Base-by-base conservation (phyloP, 805 yeast species). In the Ogataea angusta region DNA sequence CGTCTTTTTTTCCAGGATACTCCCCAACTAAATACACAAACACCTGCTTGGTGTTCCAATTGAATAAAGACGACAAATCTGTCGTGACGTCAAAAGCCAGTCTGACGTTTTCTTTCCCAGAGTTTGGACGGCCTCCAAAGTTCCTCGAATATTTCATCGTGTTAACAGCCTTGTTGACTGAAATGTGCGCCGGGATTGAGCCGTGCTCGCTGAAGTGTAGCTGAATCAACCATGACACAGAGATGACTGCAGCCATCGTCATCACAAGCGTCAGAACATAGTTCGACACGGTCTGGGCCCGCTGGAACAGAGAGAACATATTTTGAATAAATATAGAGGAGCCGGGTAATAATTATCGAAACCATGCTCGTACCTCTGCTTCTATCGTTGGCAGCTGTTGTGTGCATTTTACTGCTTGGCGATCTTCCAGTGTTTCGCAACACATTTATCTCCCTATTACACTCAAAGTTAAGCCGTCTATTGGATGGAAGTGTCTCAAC, bases 41-140 rank as follows among this genome's bases (percentile, higher is more conserved):
- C n/a, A 91, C 80, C 63, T 91, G 98, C 59, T 91, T 91, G 10
- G 99, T 93, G 65, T 91, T 93, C 96, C 97, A 91, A 63, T 85
- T 89, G 74, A 90, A 90, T 38, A 93, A 70, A 2, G 87, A 81
- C 2, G 85, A 59, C 46, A 91, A 69, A 62, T 91, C 96, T 1
- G 76, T 69, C 5, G 77, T 78, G 34, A 93, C 66, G 59, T 87
- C 95, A 55, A 93, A 89, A 10, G 66, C 65, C 28, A 89, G 61
- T 52, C 73, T 76, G 42, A 84, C 71, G 59, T 87, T 87, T 57
- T 90, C 95, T 65, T 83, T 89, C 36, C 85, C 81, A 49, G 71
- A 74, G 36, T 81, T 78, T 43, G 72, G 72, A 7, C 63, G 63
- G 3, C 90, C 80, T 2, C 96, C 96, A 45, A 51, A 56, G 18